These are phyloP conservation scores for Vigna reflexopilosa DNA, from an alignment of 306 rosid species.

Conservation along the genomic window DNA sequence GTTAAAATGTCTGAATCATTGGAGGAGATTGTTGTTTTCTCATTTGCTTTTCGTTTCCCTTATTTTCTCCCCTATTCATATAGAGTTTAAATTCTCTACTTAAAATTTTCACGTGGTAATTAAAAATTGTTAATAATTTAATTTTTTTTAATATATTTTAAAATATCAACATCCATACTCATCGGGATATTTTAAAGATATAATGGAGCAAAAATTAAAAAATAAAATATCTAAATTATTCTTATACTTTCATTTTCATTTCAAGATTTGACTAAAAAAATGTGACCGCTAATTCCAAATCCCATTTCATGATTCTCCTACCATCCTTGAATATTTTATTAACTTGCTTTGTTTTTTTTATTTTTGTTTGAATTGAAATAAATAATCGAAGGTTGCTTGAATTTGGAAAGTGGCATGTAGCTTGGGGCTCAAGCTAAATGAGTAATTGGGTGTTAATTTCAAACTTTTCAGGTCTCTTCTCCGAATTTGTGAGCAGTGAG, in stretches of 20 bases:
- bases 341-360: neutral
- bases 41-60: neutral
- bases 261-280: neutral
- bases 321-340: neutral
- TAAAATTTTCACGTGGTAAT: too few relatives aligned
- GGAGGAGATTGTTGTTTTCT: neutral
- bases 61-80: slow-evolving; percentile 2
- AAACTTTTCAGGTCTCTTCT: slow-evolving; percentile 32
- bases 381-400: neutral
- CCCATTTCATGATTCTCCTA: slow-evolving; percentile 21
- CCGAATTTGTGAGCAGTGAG: slow-evolving; percentile 22
- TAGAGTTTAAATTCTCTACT: neutral
- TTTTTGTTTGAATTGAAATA: neutral
- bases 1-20: slow-evolving; percentile 47
- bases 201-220: too few relatives aligned
- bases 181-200: too few relatives aligned
- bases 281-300: neutral
- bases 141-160: too few relatives aligned
- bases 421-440: neutral
- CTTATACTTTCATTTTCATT: neutral
- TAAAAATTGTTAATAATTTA: too few relatives aligned
- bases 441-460: slow-evolving; percentile 32
- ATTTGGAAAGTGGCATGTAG: slow-evolving; percentile 10
- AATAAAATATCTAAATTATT: too few relatives aligned
- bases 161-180: too few relatives aligned